Evolutionary conservation across 1,284 basidiomycete species (phyloP).

Genomic region (Boletus holoroseus): DNA sequence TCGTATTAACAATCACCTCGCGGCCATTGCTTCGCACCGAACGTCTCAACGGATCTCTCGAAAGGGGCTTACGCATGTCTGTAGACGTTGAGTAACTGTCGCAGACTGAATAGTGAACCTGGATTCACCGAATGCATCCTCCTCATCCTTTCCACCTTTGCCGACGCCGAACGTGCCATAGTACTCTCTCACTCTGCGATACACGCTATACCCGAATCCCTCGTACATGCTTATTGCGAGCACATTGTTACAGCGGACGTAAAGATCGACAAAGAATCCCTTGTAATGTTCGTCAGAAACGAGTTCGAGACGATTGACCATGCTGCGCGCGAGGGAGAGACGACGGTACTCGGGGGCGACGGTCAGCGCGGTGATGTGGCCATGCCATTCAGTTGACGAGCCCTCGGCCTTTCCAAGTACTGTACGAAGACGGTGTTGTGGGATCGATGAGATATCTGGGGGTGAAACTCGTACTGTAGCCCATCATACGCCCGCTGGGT

Average conservation of each 20-base stretch:
- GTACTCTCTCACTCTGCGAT: conserved; percentile 78
- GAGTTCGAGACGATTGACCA: conserved; percentile 79
- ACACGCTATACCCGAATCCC: conserved; percentile 81
- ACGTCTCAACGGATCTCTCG: conserved; percentile 56
- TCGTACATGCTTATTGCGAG: conserved; percentile 85
- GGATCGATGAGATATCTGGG: conserved; percentile 5
- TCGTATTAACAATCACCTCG: conserved; percentile 66
- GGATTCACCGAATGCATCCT: conserved; percentile 83
- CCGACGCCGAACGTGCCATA: conserved; percentile 73
- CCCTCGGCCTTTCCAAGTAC: conserved; percentile 89
- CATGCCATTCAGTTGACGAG: conserved; percentile 67
- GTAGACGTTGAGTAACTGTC: conserved; percentile 10
- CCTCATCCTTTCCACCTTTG: conserved; percentile 69
- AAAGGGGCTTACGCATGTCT: conserved; percentile 88
- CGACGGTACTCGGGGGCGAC: conserved; percentile 90
- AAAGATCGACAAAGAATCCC: conserved; percentile 86
- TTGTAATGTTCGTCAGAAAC: conserved; percentile 73
- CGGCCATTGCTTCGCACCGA: conserved; percentile 67
- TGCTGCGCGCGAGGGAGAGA: conserved; percentile 72
- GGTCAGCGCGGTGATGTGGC: conserved; percentile 86
- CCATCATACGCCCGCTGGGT: conserved; percentile 77
- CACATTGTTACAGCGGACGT: conserved; percentile 77
- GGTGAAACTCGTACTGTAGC: conserved; percentile 58
- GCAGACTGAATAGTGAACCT: neutral
- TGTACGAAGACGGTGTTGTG: conserved; percentile 30